Base-by-base conservation (phyloP, 345 rosid genomes). In the Salix brachista region DNA sequence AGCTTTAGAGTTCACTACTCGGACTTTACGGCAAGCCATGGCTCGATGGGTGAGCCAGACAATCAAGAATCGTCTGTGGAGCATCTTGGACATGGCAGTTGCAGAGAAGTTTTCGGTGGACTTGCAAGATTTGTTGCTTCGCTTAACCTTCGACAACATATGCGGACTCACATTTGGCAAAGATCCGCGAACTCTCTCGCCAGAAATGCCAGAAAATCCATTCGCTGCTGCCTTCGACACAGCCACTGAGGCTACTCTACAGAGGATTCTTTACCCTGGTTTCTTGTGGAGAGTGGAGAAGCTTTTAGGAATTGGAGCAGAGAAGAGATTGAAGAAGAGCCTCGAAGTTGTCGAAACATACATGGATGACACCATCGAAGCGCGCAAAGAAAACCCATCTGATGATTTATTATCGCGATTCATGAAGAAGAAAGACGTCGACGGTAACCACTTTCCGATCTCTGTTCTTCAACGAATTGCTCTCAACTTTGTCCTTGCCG, bases 1-100 rank as follows among this genome's bases (percentile, higher is more conserved):
- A 1, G 97, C 97, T 13, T 89, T 92, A 5, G 98, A 94, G 89
- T 94, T 94, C 82, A 92, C 98, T 0, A 92, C 98, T 0, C 74
- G 97, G 76, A 91, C 97, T 30, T 76, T 94, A 56, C 83, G 97
- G 78, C 98, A 91, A 80, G 98, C 98, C 66, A 94, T 94, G 98
- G 89, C 89, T 72, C 87, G 98, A 23, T 94, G 98, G 98, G 97
- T 94, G 80, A 92, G 91, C 79, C 84, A 89, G 83, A 85, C 97
- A 1, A 92, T 94, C 76, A 94, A 86, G 88, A 87, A 88, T 81
- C 90, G 98, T 56, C 69, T 94, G 11, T 94, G 97, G 97, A 9
- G 71, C n/a, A 92, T 94, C 74, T 70, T 94, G 37, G 92, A 92
- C 80, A 78, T 54, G 61, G 90, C 96, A 14, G 87, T 85, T 6